Evolutionary conservation across 1,139 yeast genomes (phyloP).

Genomic region (Blastobotrys ciferrii): DNA sequence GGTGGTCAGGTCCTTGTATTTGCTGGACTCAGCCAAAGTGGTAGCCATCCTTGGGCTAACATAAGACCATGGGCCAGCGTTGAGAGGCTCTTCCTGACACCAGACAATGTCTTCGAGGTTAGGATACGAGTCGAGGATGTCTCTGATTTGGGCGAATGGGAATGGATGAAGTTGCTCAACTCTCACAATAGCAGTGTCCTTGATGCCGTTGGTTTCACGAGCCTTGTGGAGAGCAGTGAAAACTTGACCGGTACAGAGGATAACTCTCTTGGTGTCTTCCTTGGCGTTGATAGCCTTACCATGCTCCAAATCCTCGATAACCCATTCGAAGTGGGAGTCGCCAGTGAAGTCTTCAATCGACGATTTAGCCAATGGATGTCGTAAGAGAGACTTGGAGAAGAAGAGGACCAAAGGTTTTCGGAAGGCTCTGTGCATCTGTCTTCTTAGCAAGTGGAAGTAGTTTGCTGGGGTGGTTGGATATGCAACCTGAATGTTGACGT

Average conservation of each 20-base stretch:
- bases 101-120: constrained; percentile 84
- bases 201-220: constrained; percentile 73
- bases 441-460: constrained; percentile 92
- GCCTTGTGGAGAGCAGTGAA: constrained; percentile 87
- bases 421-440: constrained; percentile 99
- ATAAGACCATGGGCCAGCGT: constrained; percentile 88
- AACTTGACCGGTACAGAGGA: constrained; percentile 89
- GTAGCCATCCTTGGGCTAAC: constrained; percentile 81
- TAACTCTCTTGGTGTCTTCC: constrained; percentile 85
- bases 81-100: constrained; percentile 99
- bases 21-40: constrained; percentile 68
- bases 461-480: constrained; percentile 98
- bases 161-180: constrained; percentile 97
- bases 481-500: constrained; percentile 95
- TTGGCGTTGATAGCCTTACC: constrained; percentile 72
- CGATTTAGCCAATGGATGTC: constrained; percentile 98
- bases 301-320: constrained; percentile 85
- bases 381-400: constrained; percentile 90
- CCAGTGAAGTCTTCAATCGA: constrained; percentile 79
- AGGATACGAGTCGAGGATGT: constrained; percentile 76
- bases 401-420: constrained; percentile 89
- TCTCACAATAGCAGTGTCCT: constrained; percentile 82
- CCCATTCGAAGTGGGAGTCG: constrained; percentile 91
- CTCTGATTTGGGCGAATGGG: constrained; percentile 95
- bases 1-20: constrained; percentile 54